These are phyloP conservation scores for Nicotiana paniculata DNA, from an alignment of 257 asterid species.

Conservation along the genomic window DNA sequence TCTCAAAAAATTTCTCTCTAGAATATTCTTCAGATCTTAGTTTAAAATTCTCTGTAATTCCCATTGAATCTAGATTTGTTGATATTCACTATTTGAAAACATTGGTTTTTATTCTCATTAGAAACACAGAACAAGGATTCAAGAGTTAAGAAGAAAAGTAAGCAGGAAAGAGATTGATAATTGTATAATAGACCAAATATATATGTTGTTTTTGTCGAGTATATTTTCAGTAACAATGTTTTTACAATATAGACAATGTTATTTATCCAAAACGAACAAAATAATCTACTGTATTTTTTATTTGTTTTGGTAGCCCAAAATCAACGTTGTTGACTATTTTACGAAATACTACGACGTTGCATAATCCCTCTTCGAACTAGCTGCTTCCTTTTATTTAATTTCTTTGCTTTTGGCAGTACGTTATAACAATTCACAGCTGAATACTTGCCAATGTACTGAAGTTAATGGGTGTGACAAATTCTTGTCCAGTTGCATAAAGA, in stretches of 20 bases:
- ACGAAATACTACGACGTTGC: neutral
- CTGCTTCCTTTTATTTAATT: neutral
- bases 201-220: neutral
- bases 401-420: neutral
- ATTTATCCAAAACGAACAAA: neutral
- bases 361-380: neutral
- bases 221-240: neutral
- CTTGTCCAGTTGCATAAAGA: slow-evolving; percentile 6
- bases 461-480: slow-evolving; percentile 23
- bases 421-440: neutral
- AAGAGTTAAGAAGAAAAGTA: neutral
- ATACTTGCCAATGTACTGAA: slow-evolving; percentile 17
- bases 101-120: neutral
- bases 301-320: neutral
- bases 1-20: no score
- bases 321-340: neutral
- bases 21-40: no score
- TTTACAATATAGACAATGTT: neutral
- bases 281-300: neutral
- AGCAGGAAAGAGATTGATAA: neutral
- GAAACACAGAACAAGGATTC: neutral
- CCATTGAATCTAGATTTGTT: no score
- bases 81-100: no score
- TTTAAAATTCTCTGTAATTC: no score
- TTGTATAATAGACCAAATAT: neutral